phyloP scores from a whole-genome alignment of 2,329 filamentous ascomycete species.

The Aureobasidium sp. region DNA sequence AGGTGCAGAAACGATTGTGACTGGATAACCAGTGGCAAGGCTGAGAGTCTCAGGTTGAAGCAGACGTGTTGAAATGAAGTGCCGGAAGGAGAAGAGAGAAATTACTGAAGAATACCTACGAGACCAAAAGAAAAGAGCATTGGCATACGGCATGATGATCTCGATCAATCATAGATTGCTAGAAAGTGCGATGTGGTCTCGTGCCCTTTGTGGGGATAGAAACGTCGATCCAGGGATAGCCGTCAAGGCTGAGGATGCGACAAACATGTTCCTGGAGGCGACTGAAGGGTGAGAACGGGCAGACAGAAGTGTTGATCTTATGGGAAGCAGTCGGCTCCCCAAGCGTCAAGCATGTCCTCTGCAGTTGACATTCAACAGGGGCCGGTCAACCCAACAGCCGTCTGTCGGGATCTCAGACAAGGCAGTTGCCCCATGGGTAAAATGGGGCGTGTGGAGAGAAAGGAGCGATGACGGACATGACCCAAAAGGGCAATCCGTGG shows the following conservation, averaged over 20 bases:
- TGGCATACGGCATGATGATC: slow-evolving; percentile 5
- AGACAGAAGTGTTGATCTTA: not conserved
- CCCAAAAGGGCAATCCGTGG: not conserved
- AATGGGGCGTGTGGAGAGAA: not conserved
- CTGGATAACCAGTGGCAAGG: not conserved
- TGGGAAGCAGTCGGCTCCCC: not conserved
- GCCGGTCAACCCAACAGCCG: not conserved
- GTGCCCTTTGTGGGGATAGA: slow-evolving; percentile 2
- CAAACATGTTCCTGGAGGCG: not conserved
- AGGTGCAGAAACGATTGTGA: not conserved
- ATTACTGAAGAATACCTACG: not conserved
- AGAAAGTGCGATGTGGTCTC: not conserved
- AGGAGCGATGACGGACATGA: not conserved
- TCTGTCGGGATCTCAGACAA: not conserved
- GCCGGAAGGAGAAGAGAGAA: not conserved
- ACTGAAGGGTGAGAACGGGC: not conserved
- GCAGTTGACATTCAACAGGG: not conserved
- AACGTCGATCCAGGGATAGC: not conserved
- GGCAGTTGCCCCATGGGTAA: not conserved
- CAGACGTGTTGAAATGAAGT: not conserved
- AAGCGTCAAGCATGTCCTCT: not conserved
- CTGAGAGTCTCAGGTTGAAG: not conserved
- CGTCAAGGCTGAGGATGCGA: not conserved
- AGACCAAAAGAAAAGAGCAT: not conserved
- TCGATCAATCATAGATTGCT: not conserved